Evolutionary conservation across 306 rosid genomes (phyloP), one percentile per base, ranked within the genome.

Genomic region (Prosopis cineraria): DNA sequence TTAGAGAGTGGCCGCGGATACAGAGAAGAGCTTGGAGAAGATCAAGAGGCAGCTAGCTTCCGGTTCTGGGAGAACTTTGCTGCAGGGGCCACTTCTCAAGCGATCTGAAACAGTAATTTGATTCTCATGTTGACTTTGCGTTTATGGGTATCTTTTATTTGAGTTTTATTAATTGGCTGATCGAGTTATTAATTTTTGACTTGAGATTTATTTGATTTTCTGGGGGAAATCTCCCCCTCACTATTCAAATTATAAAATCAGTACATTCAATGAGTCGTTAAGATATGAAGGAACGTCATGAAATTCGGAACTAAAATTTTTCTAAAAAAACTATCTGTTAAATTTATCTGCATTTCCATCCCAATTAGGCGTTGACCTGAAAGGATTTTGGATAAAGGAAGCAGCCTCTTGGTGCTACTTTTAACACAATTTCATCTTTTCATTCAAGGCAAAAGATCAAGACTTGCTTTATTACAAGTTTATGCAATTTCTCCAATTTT

Each of bases 41-140:
- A 90, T 90, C 84, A 90, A 90, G 87, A 90, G 91, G 70, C 95
- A 90, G 73, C 70, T 90, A 34, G 87, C 92, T 22, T 86, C 92
- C 12, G 92, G 95, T 52, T 88, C 95, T 69, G 95, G 89, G 20
- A 81, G 92, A 73, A 88, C 80, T 59, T 72, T 88, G 85, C 81
- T 90, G 65, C 95, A 90, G 73, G 95, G 95, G 14, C 95, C 95
- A 27, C 95, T 88, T 72, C 95, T 88, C 59, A 90, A 90, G 85
- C 92, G 92, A 84, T 90, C 95, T 63, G 95, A 90, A 83, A 88
- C 95, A 11, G 95, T 90, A 84, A 75, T 75, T 60, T 68, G 78
- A 72, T 74, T 78, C 72, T 60, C 77, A 34, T 36, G 64, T 11
- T 30, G 31, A 14, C 55, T 62, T 66, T 10, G 9, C 43, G 4